A percentile compares a stretch with the other conserved stretches of the same genome.
Evolutionary conservation across 768 basidiomycete species (phyloP).

Genomic region (Pulveroboletus sp.): DNA sequence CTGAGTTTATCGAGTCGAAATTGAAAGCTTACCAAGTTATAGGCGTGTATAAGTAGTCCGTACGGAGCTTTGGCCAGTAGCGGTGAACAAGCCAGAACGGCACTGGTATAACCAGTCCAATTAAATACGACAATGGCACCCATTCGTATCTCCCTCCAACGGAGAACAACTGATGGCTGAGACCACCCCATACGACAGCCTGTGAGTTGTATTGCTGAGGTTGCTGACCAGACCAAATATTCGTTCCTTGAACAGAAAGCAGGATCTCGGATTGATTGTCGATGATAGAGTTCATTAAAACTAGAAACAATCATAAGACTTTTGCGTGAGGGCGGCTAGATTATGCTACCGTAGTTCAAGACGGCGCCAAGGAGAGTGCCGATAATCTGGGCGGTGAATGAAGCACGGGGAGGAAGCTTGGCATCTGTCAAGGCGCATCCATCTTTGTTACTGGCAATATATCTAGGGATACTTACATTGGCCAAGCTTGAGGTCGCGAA

Average conservation of each 20-base stretch:
- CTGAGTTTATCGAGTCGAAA: background rate
- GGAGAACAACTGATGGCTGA: slow-evolving; percentile 34
- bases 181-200: slow-evolving; percentile 40
- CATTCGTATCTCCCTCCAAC: slow-evolving; percentile 33
- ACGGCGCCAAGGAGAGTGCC: slow-evolving; percentile 55
- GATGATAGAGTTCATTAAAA: slow-evolving; percentile 61
- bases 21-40: slow-evolving; percentile 23
- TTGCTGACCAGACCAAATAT: slow-evolving; percentile 33
- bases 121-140: slow-evolving; percentile 36
- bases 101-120: slow-evolving; percentile 35
- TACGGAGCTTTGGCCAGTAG: slow-evolving; percentile 31
- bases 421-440: slow-evolving; percentile 26
- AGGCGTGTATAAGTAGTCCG: slow-evolving; percentile 30
- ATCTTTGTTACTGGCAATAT: slow-evolving; percentile 33
- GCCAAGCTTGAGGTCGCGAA: slow-evolving; percentile 53
- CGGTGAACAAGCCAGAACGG: slow-evolving; percentile 41
- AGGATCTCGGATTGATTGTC: slow-evolving; percentile 48
- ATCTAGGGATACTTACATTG: slow-evolving; percentile 14
- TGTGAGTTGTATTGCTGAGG: slow-evolving; percentile 30
- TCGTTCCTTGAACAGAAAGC: slow-evolving; percentile 52
- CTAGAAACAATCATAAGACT: slow-evolving; percentile 30
- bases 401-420: slow-evolving; percentile 63
- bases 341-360: slow-evolving; percentile 41
- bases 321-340: background rate
- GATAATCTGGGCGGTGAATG: slow-evolving; percentile 56